phyloP scores from a whole-genome alignment of 306 rosid species.

The Glycine latifolia region DNA sequence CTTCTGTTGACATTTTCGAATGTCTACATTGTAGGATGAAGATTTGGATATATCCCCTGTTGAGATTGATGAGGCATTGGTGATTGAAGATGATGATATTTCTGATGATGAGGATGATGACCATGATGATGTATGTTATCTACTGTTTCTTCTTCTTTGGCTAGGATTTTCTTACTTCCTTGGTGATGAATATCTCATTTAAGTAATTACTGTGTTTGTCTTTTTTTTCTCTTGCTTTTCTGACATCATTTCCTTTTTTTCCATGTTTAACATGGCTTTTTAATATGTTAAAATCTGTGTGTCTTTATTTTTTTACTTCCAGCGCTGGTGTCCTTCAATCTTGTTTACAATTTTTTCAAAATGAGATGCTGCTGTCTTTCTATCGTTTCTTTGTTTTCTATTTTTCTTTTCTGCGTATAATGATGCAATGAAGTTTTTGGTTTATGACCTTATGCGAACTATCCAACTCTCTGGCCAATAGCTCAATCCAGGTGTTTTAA shows the following conservation, averaged over 20 bases:
- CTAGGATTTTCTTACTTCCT: not conserved
- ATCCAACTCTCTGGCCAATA: not conserved
- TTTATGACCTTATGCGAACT: not conserved
- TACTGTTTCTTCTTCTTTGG: constrained; percentile 22
- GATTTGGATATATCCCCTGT: constrained; percentile 88
- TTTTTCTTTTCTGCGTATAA: not conserved
- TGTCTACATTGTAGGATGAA: constrained; percentile 69
- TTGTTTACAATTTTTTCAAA: constrained; percentile 6
- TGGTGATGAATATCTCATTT: not conserved
- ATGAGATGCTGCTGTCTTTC: not conserved
- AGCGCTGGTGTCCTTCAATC: not conserved
- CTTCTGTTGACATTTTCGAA: constrained; percentile 12
- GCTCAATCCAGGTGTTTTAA: not conserved
- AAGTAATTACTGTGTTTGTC: not conserved
- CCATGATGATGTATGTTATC: constrained; percentile 84
- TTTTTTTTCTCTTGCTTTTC: not conserved
- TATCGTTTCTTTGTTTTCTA: not conserved
- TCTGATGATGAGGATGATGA: constrained; percentile 98
- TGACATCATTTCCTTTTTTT: not conserved
- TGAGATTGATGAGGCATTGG: constrained; percentile 93
- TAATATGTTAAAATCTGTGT: constrained; percentile 7
- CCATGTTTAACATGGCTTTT: constrained; percentile 18
- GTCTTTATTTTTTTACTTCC: not conserved
- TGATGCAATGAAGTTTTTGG: not conserved
- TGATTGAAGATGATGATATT: constrained; percentile 96